Conservation (phyloP, 2,329 filamentous ascomycete species). For the Berkeleyomyces basicola region DNA sequence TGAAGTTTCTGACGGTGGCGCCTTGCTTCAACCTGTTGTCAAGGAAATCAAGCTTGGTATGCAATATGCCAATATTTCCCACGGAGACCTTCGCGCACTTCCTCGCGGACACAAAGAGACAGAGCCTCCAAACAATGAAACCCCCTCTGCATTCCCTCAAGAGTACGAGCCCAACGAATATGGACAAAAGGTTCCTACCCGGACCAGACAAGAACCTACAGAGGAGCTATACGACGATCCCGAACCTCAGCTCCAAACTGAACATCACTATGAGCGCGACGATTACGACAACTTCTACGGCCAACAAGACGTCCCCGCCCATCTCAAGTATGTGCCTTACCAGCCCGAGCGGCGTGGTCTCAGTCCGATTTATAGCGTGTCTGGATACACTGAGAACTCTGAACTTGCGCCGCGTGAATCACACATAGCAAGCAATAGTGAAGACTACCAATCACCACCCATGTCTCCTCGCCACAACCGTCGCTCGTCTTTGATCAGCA, state of each 20-base stretch:
- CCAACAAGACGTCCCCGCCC: slow-evolving; percentile 46
- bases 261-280: slow-evolving; percentile 8
- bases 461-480: slow-evolving; percentile 34
- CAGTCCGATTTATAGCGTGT: slow-evolving; percentile 85
- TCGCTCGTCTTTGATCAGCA: slow-evolving; percentile 38
- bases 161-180: slow-evolving; percentile 33
- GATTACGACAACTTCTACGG: slow-evolving; percentile 31
- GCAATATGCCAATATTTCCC: slow-evolving; percentile 47
- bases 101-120: slow-evolving; percentile 26
- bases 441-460: slow-evolving; percentile 40
- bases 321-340: slow-evolving; percentile 50
- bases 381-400: slow-evolving; percentile 54
- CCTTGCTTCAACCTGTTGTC: not conserved
- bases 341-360: slow-evolving; percentile 53
- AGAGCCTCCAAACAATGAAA: slow-evolving; percentile 15
- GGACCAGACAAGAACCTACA: slow-evolving; percentile 17
- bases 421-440: slow-evolving; percentile 30
- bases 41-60: slow-evolving; percentile 33
- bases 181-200: slow-evolving; percentile 25
- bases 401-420: slow-evolving; percentile 38
- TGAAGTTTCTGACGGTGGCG: slow-evolving; percentile 44
- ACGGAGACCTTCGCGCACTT: slow-evolving; percentile 39
- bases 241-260: slow-evolving; percentile 17
- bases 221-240: slow-evolving; percentile 28
- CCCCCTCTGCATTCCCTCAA: slow-evolving; percentile 23